Evolutionary conservation across 768 basidiomycete genomes (phyloP), one percentile per base, ranked within the genome.

Genomic region (Pisolithus tinctorius): DNA sequence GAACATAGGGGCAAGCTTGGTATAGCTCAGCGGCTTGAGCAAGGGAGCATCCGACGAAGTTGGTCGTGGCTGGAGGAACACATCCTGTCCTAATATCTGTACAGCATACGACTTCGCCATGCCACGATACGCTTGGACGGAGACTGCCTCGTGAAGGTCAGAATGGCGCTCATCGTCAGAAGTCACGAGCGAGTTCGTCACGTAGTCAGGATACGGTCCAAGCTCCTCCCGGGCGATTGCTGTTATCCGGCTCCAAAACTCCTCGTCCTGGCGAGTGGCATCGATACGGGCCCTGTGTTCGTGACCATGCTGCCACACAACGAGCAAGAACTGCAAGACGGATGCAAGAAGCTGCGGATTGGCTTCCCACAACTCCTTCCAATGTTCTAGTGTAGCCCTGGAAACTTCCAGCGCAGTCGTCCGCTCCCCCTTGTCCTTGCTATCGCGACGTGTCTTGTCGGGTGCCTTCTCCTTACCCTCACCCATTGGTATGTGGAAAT

Each of bases 251-350:
- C 75, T 73, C 90, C 90, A 95, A 55, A 93, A 84, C 11, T 68
- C 72, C 0, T 73, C 63, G 59, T 86, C 78, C 10, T 75, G 67
- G 16, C 84, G 79, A 6, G 84, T 65, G 6, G 71, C 58, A 8
- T 82, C 77, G 38, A 93, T 72, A 1, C 78, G 68, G 0, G 70
- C 56, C 50, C 78, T 82, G 63, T 92, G 86, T 61, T 93, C 85
- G 56, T 83, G 71, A 27, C 82, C 82, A 59, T 90, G 86, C 63
- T 87, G 79, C 91, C 89, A 88, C 16, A 88, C 81, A 25, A 82
- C 74, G 54, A 84, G 79, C 58, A 92, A 67, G 71, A 94, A 95
- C 5, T 79, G 74, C 45, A 95, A 68, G 17, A 89, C 77, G 10
- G 84, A 81, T 0, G 84, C 77, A 11, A 96, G 74, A 8, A 93